phyloP scores from a whole-genome alignment of 306 rosid genomes.

The Pterocarpus macrocarpus region DNA sequence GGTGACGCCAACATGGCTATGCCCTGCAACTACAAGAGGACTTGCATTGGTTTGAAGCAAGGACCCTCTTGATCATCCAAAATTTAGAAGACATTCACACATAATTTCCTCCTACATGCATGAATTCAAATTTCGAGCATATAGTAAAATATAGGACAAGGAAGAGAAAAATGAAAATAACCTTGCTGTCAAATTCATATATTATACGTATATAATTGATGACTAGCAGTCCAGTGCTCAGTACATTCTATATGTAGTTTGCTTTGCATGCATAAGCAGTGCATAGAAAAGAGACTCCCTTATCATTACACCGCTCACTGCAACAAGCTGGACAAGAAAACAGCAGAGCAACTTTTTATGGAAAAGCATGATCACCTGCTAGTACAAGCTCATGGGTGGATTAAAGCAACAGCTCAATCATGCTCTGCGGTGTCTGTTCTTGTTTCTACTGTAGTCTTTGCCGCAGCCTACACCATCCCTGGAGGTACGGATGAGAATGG shows the following conservation, averaged over 20 bases:
- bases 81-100: not conserved
- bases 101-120: not conserved
- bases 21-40: no score
- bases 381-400: conserved; percentile 45
- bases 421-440: conserved; percentile 56
- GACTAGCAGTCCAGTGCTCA: no score
- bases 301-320: conserved; percentile 45
- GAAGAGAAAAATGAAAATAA: not conserved
- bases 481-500: no score
- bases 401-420: conserved; percentile 57
- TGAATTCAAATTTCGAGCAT: not conserved
- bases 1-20: not conserved
- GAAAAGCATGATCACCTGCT: conserved; percentile 40
- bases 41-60: no score
- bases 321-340: conserved; percentile 33
- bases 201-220: no score
- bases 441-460: conserved; percentile 30
- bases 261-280: conserved; percentile 34
- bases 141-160: not conserved
- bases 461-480: no score
- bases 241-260: not conserved
- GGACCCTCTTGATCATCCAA: not conserved
- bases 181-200: not conserved
- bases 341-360: conserved; percentile 43
- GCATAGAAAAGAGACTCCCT: conserved; percentile 46